These are phyloP conservation scores for Pseudocercospora fuligena DNA, from an alignment of 2,329 filamentous ascomycete species.

Conservation along the genomic window DNA sequence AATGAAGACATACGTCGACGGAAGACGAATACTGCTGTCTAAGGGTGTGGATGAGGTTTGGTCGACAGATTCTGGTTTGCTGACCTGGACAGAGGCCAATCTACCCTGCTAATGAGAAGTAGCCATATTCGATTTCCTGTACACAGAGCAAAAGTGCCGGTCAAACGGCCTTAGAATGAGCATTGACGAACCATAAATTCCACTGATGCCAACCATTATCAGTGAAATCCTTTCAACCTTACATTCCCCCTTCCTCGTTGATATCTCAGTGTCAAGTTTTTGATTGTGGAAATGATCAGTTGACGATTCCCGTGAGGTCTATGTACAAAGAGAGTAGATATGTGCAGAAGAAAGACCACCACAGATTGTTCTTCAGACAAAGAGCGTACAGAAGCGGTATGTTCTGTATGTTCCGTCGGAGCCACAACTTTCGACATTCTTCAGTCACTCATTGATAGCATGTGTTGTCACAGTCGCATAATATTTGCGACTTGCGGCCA, in stretches of 20 bases:
- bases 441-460: constrained; percentile 26
- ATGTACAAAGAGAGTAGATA: neutral
- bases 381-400: neutral
- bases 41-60: neutral
- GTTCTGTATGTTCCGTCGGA: neutral
- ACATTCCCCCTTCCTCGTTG: neutral
- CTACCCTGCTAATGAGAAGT: neutral
- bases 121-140: neutral
- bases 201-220: neutral
- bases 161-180: neutral
- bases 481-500: constrained; percentile 52
- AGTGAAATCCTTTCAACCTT: neutral
- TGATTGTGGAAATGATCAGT: neutral
- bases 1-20: neutral
- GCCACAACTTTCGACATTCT: neutral
- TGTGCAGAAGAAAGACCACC: neutral
- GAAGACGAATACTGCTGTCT: neutral
- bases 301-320: neutral
- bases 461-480: constrained; percentile 51
- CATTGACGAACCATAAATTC: neutral
- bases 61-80: neutral
- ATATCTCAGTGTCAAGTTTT: neutral
- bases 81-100: neutral
- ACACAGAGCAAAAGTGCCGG: neutral
- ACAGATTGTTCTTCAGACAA: constrained; percentile 6